These are phyloP conservation scores for Hortaea werneckii DNA, from an alignment of 2,329 filamentous ascomycete genomes.

Conservation along the genomic window DNA sequence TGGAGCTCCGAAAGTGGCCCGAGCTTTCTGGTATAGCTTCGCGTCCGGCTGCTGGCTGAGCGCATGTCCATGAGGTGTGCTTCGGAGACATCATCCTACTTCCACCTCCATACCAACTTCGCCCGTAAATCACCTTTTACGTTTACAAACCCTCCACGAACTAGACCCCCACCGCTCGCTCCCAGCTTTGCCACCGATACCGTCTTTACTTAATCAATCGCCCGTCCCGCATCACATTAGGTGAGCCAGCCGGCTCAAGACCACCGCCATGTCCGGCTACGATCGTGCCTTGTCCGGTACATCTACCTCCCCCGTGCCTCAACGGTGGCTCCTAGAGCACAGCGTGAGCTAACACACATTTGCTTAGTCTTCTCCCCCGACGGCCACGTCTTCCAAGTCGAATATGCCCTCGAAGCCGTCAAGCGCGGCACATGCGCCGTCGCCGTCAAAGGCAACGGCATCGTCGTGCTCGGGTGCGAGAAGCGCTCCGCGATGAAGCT, in stretches of 20 bases:
- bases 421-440: constrained; percentile 99
- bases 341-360: constrained; percentile 7
- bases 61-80: no score
- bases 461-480: constrained; percentile 95
- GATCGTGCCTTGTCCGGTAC: constrained; percentile 97
- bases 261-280: constrained; percentile 78
- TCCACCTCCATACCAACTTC: no score
- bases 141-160: no score
- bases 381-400: constrained; percentile 98
- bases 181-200: no score
- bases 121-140: no score
- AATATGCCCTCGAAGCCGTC: constrained; percentile 97
- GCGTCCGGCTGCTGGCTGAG: no score
- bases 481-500: constrained; percentile 99
- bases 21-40: no score
- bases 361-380: constrained; percentile 86
- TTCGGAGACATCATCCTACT: no score
- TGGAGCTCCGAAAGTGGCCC: no score
- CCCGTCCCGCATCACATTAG: neutral
- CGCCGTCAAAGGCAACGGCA: constrained; percentile 83
- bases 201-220: neutral
- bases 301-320: neutral
- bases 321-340: neutral
- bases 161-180: no score
- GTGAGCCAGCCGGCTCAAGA: constrained; percentile 28